phyloP scores from a whole-genome alignment of 257 asterid species.

The Nicotiana otophora region DNA sequence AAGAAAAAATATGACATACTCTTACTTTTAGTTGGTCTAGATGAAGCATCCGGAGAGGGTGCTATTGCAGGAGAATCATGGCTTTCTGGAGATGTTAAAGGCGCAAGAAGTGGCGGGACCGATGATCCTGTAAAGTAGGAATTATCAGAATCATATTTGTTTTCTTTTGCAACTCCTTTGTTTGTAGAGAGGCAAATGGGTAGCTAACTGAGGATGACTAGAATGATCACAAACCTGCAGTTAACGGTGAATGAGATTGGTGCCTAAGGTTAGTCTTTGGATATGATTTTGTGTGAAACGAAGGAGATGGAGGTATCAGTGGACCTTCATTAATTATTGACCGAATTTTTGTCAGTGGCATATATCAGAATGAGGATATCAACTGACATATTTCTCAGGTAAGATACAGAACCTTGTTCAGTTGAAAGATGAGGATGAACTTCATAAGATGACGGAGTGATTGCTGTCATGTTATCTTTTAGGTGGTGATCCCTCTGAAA shows the following conservation, averaged over 20 bases:
- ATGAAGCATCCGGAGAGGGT: constrained; percentile 35
- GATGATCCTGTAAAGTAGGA: constrained; percentile 32
- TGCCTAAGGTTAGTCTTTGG: constrained; percentile 25
- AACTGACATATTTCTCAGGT: constrained; percentile 17
- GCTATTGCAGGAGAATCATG: constrained; percentile 37
- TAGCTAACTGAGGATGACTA: constrained; percentile 3
- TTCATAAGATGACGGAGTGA: constrained; percentile 37
- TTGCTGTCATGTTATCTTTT: constrained; percentile 28
- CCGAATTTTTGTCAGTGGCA: constrained; percentile 2
- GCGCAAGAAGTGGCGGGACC: constrained; percentile 27
- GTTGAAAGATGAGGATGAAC: constrained; percentile 46
- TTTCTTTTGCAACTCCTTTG: not conserved
- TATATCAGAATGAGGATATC: constrained; percentile 5
- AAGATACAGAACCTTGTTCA: constrained; percentile 37
- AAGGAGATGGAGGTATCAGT: constrained; percentile 22
- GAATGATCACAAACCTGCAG: constrained; percentile 23
- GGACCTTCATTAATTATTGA: constrained; percentile 12
- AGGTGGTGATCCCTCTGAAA: constrained; percentile 26
- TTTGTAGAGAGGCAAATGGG: not conserved
- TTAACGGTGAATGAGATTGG: constrained; percentile 29
- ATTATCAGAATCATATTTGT: constrained; percentile 3
- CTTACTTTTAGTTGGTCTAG: constrained; percentile 40
- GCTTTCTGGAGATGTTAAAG: constrained; percentile 24
- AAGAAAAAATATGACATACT: constrained; percentile 12
- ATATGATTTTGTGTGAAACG: constrained; percentile 19